Evolutionary conservation across 2,329 filamentous ascomycete genomes (phyloP).

Genomic region (Xylaria sp.): DNA sequence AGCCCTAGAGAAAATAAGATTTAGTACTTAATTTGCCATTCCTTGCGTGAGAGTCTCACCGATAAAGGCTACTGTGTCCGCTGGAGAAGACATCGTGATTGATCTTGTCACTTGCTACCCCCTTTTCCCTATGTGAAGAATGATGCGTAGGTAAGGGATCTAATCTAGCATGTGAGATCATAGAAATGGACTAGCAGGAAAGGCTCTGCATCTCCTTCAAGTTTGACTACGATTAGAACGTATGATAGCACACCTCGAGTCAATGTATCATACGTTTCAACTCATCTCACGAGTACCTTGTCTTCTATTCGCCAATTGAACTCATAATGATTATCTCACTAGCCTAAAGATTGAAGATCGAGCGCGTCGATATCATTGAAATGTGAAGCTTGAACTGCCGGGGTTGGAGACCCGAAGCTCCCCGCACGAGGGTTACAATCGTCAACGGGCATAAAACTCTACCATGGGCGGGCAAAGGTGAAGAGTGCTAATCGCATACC

Average conservation of each 20-base stretch:
- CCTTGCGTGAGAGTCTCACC: slow-evolving; percentile 35
- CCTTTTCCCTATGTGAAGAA: background rate
- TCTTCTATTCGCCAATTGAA: background rate
- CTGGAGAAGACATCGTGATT: slow-evolving; percentile 37
- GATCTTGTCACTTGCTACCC: background rate
- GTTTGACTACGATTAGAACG: background rate
- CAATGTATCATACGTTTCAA: background rate
- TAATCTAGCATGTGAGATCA: background rate
- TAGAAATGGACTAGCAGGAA: background rate
- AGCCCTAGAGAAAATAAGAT: too few relatives aligned
- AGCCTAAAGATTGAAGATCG: background rate
- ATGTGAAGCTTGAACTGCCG: slow-evolving; percentile 27
- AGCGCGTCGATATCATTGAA: background rate
- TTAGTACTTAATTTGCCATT: slow-evolving; percentile 10
- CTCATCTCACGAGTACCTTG: background rate
- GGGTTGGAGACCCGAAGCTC: slow-evolving; percentile 26
- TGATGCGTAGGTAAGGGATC: background rate
- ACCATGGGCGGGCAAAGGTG: background rate
- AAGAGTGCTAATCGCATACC: background rate
- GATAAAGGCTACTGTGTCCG: slow-evolving; percentile 49
- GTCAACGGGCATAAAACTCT: slow-evolving; percentile 1
- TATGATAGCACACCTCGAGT: background rate
- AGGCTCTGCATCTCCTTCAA: background rate
- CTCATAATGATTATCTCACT: background rate
- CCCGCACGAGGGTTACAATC: slow-evolving; percentile 10